Evolutionary conservation across 148 eudicot genomes (phyloP).

Genomic region (Camellia granthamiana): DNA sequence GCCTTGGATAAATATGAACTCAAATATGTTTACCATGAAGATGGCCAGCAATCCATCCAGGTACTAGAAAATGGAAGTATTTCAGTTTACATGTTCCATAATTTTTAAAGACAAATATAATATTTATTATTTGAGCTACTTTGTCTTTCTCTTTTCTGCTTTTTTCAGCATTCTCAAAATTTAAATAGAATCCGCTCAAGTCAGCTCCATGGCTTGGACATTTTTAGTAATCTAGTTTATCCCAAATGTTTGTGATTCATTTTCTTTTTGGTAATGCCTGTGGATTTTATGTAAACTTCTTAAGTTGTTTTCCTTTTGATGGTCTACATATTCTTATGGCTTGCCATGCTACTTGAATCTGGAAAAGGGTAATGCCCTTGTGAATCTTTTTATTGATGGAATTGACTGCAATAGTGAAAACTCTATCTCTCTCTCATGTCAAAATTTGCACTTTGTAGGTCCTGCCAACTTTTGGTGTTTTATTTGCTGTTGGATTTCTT

Average conservation of each 20-base stretch:
- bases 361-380: not conserved
- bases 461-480: constrained; percentile 77
- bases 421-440: not conserved
- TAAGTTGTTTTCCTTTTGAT: not conserved
- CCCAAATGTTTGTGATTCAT: not conserved
- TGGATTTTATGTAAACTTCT: not conserved
- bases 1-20: constrained; percentile 78
- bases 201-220: no score
- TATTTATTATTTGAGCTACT: not conserved
- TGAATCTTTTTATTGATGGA: not conserved
- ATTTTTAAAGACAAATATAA: no score
- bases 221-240: no score
- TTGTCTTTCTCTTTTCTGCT: not conserved
- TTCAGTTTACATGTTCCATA: not conserved
- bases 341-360: not conserved
- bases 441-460: constrained; percentile 40
- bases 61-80: constrained; percentile 27
- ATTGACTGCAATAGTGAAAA: no score
- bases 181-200: not conserved
- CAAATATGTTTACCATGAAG: constrained; percentile 78
- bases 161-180: not conserved
- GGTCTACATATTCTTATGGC: not conserved
- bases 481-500: constrained; percentile 34
- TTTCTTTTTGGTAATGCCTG: not conserved
- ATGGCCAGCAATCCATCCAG: constrained; percentile 75